Evolutionary conservation across 257 asterid genomes (phyloP).

Genomic region (Solanum commersonii): DNA sequence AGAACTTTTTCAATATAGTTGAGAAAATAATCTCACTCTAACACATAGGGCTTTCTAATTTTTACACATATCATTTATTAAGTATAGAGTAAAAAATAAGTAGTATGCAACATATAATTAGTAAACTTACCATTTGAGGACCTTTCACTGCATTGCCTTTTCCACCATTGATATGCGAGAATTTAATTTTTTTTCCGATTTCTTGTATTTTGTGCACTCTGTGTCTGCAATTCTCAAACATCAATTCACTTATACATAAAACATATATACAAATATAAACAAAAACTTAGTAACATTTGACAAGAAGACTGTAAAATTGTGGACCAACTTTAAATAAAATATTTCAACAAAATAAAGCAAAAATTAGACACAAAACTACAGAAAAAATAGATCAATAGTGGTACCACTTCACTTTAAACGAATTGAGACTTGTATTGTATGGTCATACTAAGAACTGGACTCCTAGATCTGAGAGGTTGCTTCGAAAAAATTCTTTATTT

Average conservation of each 20-base stretch:
- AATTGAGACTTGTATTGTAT: neutral
- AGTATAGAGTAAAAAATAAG: no score
- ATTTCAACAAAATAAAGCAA: no score
- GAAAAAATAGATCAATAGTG: neutral
- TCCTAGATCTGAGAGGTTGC: neutral
- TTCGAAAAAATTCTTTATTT: neutral
- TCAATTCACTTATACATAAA: neutral
- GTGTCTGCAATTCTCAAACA: neutral
- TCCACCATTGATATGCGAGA: neutral
- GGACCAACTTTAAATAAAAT: neutral
- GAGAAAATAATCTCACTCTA: no score
- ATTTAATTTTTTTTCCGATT: no score
- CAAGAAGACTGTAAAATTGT: no score
- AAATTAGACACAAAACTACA: no score
- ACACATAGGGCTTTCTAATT: no score
- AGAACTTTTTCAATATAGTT: no score
- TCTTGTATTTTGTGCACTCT: neutral
- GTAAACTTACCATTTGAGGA: neutral
- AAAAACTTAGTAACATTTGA: no score
- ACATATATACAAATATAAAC: neutral
- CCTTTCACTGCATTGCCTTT: neutral
- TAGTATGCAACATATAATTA: no score
- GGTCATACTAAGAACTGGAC: neutral
- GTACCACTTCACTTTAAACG: slow-evolving; percentile 11
- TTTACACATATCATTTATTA: no score